phyloP scores from a whole-genome alignment of 202 grass and related monocot genomes.

The Sporobolus alterniflorus region DNA sequence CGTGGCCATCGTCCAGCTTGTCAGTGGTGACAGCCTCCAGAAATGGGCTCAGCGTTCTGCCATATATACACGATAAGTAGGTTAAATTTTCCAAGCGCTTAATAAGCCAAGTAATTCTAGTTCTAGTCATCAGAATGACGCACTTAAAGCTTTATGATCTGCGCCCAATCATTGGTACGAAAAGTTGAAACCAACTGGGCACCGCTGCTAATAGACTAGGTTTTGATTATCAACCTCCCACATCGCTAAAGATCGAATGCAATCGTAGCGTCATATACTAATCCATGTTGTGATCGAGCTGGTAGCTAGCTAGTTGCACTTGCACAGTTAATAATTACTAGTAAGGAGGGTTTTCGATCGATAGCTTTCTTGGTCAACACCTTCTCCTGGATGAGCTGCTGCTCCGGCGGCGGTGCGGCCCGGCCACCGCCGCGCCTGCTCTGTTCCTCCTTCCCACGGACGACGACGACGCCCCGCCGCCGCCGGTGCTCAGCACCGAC shows the following conservation, averaged over 20 bases:
- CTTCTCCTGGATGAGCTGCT: conserved; percentile 39
- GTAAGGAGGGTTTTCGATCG: not conserved
- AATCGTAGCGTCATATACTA: not conserved
- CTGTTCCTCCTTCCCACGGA: conserved; percentile 12
- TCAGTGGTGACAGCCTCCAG: conserved; percentile 10
- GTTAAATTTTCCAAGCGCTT: not conserved
- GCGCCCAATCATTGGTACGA: conserved; percentile 33
- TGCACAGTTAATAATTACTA: not conserved
- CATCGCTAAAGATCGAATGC: conserved; percentile 16
- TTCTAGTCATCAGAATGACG: not conserved
- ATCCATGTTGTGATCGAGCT: not conserved
- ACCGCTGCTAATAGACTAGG: not conserved
- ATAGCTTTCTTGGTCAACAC: conserved; percentile 31
- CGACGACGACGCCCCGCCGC: too few species aligned
- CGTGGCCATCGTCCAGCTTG: conserved; percentile 42
- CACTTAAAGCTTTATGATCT: not conserved
- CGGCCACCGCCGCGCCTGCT: not conserved
- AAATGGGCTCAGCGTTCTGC: conserved; percentile 57
- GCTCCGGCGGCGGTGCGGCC: conserved; percentile 27
- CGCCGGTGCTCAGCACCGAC: conserved; percentile 7
- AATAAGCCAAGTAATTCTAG: not conserved
- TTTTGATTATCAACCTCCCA: not conserved
- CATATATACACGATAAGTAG: not conserved
- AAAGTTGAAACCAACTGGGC: conserved; percentile 27
- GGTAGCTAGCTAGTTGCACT: conserved; percentile 17